Conservation (phyloP, 805 yeast genomes). For the Spathaspora gorwiae region DNA sequence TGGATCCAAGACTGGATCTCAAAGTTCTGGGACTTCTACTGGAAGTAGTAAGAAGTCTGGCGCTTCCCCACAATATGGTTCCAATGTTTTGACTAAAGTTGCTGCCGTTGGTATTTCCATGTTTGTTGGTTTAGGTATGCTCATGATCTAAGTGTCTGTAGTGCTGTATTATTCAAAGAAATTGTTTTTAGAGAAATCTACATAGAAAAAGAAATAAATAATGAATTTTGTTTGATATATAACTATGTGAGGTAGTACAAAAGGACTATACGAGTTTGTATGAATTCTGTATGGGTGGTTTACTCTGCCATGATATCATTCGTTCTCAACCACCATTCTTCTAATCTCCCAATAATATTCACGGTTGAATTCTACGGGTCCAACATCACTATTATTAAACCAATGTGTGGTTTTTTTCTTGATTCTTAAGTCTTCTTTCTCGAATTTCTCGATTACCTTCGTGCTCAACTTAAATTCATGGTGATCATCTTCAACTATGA, state of each 20-base stretch:
- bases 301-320: not conserved
- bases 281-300: not conserved
- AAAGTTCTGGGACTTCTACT: constrained; percentile 13
- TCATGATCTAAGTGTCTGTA: constrained; percentile 8
- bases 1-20: constrained; percentile 21
- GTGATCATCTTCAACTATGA: constrained; percentile 10
- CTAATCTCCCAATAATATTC: constrained; percentile 42
- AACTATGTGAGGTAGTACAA: too few relatives aligned
- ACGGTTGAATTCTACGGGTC: constrained; percentile 11
- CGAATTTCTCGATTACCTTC: constrained; percentile 26
- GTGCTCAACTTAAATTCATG: constrained; percentile 24
- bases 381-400: constrained; percentile 23
- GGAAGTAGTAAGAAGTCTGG: constrained; percentile 16
- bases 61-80: constrained; percentile 10
- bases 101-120: constrained; percentile 19
- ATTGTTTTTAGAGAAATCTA: too few relatives aligned
- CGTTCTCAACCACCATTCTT: constrained; percentile 37
- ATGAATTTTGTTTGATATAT: too few relatives aligned
- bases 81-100: constrained; percentile 9
- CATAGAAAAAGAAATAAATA: too few relatives aligned
- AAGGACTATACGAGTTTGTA: too few relatives aligned
- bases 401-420: constrained; percentile 32
- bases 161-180: not conserved
- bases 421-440: constrained; percentile 33
- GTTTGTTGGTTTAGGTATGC: constrained; percentile 26